phyloP scores from a whole-genome alignment of 805 yeast species.

The Saccharomycopsis schoenii region DNA sequence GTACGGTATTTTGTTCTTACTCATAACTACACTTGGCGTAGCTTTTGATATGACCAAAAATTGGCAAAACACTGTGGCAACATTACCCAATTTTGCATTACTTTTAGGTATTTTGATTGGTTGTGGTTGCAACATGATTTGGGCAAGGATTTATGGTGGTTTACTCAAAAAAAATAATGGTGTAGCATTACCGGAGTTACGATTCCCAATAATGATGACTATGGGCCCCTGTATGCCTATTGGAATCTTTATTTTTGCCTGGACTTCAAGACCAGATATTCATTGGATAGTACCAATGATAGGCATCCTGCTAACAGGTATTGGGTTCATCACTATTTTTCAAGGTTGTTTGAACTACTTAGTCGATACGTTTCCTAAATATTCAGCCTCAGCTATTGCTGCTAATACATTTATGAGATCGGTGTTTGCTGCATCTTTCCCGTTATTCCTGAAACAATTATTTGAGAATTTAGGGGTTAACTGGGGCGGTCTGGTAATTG shows the following conservation, averaged over 20 bases:
- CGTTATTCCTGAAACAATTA: constrained; percentile 51
- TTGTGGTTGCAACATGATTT: constrained; percentile 26
- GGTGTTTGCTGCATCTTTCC: constrained; percentile 59
- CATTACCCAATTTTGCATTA: constrained; percentile 30
- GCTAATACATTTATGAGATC: constrained; percentile 64
- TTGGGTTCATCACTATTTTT: constrained; percentile 53
- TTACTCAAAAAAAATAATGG: constrained; percentile 38
- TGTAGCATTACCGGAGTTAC: constrained; percentile 49
- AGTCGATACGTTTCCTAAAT: constrained; percentile 60
- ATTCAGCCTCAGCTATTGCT: constrained; percentile 58
- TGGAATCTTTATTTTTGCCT: constrained; percentile 63
- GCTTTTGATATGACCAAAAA: constrained; percentile 26
- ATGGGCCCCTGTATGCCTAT: constrained; percentile 45
- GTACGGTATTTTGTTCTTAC: constrained; percentile 37
- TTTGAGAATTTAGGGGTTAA: constrained; percentile 51
- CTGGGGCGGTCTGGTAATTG: constrained; percentile 63
- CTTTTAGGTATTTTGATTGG: constrained; percentile 31
- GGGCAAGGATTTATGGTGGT: constrained; percentile 32
- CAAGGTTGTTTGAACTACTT: constrained; percentile 59
- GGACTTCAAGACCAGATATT: constrained; percentile 49
- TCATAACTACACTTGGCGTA: constrained; percentile 35
- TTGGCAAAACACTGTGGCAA: constrained; percentile 26
- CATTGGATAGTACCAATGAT: constrained; percentile 57
- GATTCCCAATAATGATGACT: constrained; percentile 42
- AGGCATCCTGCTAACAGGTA: constrained; percentile 52